phyloP scores from a whole-genome alignment of 192 early-diverging fungal species.

The Podila clonocystis region DNA sequence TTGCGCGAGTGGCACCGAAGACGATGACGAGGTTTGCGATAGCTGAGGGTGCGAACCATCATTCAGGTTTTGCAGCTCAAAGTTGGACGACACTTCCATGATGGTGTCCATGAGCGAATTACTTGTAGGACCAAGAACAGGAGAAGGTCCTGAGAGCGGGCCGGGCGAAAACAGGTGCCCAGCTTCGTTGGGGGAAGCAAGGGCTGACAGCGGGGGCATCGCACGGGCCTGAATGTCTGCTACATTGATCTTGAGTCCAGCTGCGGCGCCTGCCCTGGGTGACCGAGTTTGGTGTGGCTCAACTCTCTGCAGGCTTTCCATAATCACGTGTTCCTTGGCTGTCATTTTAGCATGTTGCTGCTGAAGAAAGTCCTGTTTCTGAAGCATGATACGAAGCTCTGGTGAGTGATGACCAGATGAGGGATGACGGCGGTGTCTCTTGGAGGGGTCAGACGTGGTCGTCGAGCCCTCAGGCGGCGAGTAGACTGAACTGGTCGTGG shows the following conservation, averaged over 20 bases:
- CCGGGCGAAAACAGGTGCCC: conserved; percentile 29
- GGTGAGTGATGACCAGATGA: conserved; percentile 50
- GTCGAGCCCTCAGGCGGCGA: conserved; percentile 21
- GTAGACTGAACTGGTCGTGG: conserved; percentile 25
- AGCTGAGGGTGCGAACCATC: conserved; percentile 8
- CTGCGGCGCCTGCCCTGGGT: conserved; percentile 28
- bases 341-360: conserved; percentile 39
- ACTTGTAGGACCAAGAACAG: conserved; percentile 23
- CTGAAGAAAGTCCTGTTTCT: conserved; percentile 29
- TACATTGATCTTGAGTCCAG: conserved; percentile 40
- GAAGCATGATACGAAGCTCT: conserved; percentile 17
- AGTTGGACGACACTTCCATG: conserved; percentile 42
- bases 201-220: conserved; percentile 20
- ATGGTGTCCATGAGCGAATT: conserved; percentile 44
- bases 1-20: neutral
- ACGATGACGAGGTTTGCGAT: neutral
- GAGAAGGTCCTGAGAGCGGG: conserved; percentile 43
- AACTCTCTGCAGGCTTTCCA: conserved; percentile 11
- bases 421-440: conserved; percentile 40
- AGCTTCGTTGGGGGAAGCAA: conserved; percentile 31
- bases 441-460: conserved; percentile 21
- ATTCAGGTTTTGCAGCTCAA: conserved; percentile 42
- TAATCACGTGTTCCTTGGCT: conserved; percentile 24
- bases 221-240: conserved; percentile 38
- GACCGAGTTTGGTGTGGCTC: conserved; percentile 47